Percentiles rank a stretch among this genome's conserved stretches.
These are phyloP conservation scores for Pythium plurisporium DNA, from an alignment of 352 stramenopile species.

Conservation along the genomic window DNA sequence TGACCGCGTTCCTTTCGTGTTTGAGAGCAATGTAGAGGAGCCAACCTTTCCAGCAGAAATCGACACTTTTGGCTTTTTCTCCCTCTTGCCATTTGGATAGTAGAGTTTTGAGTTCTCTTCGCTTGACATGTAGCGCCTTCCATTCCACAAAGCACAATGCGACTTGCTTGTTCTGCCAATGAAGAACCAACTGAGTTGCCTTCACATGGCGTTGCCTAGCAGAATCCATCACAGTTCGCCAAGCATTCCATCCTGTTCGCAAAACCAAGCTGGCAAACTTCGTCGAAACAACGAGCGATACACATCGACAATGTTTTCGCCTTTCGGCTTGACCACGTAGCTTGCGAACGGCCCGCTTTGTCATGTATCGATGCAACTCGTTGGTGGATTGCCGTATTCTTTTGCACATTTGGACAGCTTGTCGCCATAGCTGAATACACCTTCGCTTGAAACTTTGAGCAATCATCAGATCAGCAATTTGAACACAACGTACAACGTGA, in stretches of 20 bases:
- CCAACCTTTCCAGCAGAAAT: constrained; percentile 9
- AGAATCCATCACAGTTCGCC: background rate
- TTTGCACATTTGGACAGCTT: background rate
- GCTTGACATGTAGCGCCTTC: background rate
- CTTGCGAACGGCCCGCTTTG: background rate
- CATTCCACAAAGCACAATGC: constrained; percentile 5
- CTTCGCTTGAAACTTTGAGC: background rate
- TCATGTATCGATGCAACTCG: background rate
- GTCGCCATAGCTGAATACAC: background rate
- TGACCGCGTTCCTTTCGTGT: background rate
- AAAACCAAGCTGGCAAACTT: background rate
- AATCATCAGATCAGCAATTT: constrained; percentile 6
- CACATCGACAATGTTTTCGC: background rate
- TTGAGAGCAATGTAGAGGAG: background rate
- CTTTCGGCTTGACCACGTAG: background rate
- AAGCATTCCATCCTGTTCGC: background rate
- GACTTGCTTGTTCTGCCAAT: constrained; percentile 9
- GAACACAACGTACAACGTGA: constrained; percentile 9
- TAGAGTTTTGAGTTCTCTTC: background rate
- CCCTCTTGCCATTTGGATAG: background rate
- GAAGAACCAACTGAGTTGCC: background rate
- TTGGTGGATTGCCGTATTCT: background rate
- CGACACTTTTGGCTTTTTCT: background rate
- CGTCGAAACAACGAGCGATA: background rate
- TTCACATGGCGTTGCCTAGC: background rate